Evolutionary conservation across 2,329 filamentous ascomycete genomes (phyloP), one percentile per base, ranked within the genome.

Genomic region (Alternaria infectoria): DNA sequence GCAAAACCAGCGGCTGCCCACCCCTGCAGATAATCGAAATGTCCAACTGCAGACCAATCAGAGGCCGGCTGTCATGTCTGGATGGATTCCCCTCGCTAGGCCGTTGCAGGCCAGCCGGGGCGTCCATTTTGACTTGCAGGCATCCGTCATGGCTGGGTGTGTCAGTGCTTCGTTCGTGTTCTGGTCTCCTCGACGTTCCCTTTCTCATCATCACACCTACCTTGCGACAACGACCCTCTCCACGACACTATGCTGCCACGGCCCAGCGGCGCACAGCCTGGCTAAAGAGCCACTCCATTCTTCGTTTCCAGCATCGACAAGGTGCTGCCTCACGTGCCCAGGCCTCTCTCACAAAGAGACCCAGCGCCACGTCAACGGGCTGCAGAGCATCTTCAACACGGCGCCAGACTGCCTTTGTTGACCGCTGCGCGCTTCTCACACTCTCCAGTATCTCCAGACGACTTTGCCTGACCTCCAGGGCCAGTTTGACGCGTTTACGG

Each of bases 361-460:
- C 59, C 71, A 72, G 69, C 75, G 75, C 77, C 76, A 79, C 76
- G 73, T 78, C 72, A 70, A 78, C 74, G 66, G 71, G 61, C 63
- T 57, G 61, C 63, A 64, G 52, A 58, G 54, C 54, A 59, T 57
- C 61, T 57, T 47, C 54, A 49, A 56, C 59, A 25, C 49, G 49
- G 45, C 52, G 44, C 47, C 49, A 10, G 52, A 64, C 51, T 43
- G 50, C 62, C 54, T 62, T 59, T 59, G 57, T 54, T 55, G 28
- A n/a, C 65, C 30, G 30, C 50, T 44, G 45, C 56, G 44, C 61
- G 54, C 54, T 57, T 23, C 57, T 19, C 46, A 50, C 32, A 52
- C 17, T 44, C 60, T 63, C 51, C 15, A 36, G 9, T 49, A 44
- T 30, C 54, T 51, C 46, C 25, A 28, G 25, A 32, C 23, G 19